Percentiles rank a stretch among this genome's conserved stretches.
phyloP scores from a whole-genome alignment of 805 yeast species.

The Nakazawaea pomicola region DNA sequence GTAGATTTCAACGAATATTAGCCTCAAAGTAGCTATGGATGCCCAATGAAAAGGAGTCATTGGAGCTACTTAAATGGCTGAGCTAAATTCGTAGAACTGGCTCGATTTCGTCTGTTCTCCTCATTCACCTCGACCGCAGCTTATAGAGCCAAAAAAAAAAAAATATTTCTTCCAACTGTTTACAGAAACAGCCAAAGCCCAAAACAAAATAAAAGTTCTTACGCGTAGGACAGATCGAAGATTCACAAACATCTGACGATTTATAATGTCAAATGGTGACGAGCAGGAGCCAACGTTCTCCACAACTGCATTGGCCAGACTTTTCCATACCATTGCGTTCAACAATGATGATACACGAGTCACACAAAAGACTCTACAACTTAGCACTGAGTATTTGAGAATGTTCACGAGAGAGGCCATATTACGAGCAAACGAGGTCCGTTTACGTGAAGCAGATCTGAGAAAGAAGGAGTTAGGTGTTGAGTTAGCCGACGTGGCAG shows the following conservation, averaged over 20 bases:
- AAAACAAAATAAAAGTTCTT: not conserved
- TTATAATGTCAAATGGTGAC: conserved; percentile 8
- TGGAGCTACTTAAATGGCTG: too few relatives aligned
- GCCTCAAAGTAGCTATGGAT: too few relatives aligned
- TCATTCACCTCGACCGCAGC: not conserved
- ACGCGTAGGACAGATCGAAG: too few relatives aligned
- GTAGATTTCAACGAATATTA: not conserved
- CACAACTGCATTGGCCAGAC: conserved; percentile 39
- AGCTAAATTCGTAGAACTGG: too few relatives aligned
- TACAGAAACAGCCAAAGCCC: not conserved
- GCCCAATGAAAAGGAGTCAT: too few relatives aligned
- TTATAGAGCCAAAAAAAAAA: not conserved
- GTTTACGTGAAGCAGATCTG: conserved; percentile 23
- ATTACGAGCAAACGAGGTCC: conserved; percentile 49
- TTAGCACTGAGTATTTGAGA: conserved; percentile 49
- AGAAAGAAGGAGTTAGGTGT: conserved; percentile 3
- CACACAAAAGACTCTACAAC: conserved; percentile 40
- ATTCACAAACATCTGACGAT: not conserved
- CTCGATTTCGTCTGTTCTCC: too few relatives aligned
- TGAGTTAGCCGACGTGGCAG: conserved; percentile 27
- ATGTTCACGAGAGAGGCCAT: conserved; percentile 58
- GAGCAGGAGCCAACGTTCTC: conserved; percentile 19
- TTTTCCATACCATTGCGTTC: conserved; percentile 48
- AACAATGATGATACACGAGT: conserved; percentile 40
- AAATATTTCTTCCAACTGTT: not conserved